Conservation (phyloP, 2,329 filamentous ascomycete species). For the Epichloe sp. region DNA sequence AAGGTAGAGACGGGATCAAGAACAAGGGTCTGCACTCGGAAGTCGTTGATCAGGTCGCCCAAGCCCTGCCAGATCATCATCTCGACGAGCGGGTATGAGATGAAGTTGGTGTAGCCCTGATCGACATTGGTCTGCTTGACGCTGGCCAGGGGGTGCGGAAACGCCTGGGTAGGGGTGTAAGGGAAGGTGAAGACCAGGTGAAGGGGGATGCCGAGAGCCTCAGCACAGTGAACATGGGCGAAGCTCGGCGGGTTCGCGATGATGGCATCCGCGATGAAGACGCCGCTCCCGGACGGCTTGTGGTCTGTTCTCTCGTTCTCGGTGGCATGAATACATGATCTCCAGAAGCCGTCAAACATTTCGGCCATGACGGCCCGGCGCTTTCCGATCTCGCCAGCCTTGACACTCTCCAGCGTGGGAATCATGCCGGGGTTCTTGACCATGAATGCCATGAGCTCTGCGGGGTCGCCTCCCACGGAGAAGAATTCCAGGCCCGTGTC, state of each 20-base stretch:
- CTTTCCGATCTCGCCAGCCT: conserved; percentile 57
- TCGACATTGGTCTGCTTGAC: conserved; percentile 63
- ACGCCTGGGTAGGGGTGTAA: conserved; percentile 61
- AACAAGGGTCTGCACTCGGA: conserved; percentile 53
- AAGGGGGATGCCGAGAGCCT: conserved; percentile 62
- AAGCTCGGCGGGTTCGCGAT: conserved; percentile 75
- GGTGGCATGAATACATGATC: conserved; percentile 60
- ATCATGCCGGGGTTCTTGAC: conserved; percentile 73
- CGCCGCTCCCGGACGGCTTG: conserved; percentile 43
- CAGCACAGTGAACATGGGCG: conserved; percentile 67
- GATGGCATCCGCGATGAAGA: conserved; percentile 64
- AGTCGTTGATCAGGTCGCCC: conserved; percentile 65
- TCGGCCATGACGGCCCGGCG: conserved; percentile 59
- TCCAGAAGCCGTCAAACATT: conserved; percentile 77
- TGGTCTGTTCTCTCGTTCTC: conserved; percentile 47
- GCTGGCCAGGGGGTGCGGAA: conserved; percentile 65
- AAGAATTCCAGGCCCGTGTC: conserved; percentile 69
- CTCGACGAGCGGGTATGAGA: conserved; percentile 68
- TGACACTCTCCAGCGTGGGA: conserved; percentile 58
- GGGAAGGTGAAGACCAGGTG: conserved; percentile 87
- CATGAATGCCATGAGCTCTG: conserved; percentile 80
- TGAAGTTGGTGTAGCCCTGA: conserved; percentile 62
- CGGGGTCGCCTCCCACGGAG: conserved; percentile 64
- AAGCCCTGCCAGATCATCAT: conserved; percentile 88
- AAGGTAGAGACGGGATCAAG: conserved; percentile 63